Percentiles rank a stretch among this genome's conserved stretches.
Conservation (phyloP, 2,329 filamentous ascomycete genomes). For the Amylocarpus encephaloides region DNA sequence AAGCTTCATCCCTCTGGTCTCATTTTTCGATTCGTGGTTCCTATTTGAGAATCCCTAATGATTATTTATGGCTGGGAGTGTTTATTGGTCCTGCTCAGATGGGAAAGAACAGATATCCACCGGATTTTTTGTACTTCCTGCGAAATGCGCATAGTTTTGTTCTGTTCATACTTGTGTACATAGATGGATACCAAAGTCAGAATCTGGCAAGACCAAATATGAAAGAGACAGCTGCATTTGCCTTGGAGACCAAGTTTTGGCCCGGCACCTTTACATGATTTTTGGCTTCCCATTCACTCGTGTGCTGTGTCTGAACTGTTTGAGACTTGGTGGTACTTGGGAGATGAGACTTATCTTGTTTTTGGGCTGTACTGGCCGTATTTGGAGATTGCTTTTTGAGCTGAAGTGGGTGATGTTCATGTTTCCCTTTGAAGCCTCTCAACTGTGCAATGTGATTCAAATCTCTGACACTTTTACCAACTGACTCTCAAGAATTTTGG, state of each 20-base stretch:
- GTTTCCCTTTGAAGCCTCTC: too few species aligned
- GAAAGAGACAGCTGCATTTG: conserved; percentile 18
- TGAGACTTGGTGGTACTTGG: too few species aligned
- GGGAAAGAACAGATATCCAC: neutral
- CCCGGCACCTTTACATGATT: conserved; percentile 12
- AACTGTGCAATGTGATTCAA: too few species aligned
- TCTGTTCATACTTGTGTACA: conserved; percentile 9
- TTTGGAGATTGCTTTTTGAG: too few species aligned
- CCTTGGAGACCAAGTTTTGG: conserved; percentile 24
- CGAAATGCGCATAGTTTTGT: conserved; percentile 5
- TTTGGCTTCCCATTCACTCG: neutral
- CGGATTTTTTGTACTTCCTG: neutral
- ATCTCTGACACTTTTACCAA: too few species aligned
- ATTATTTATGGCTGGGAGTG: conserved; percentile 21
- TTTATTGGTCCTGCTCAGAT: conserved; percentile 19
- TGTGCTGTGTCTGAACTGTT: too few species aligned
- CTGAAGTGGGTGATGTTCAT: too few species aligned
- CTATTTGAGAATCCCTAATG: conserved; percentile 8
- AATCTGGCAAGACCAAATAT: conserved; percentile 7
- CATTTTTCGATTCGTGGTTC: conserved; percentile 8
- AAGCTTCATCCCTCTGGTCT: neutral
- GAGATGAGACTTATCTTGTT: too few species aligned
- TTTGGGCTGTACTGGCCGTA: too few species aligned
- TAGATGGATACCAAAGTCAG: conserved; percentile 6
- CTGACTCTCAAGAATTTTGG: too few species aligned